Percentiles rank a stretch among this genome's conserved stretches.
Conservation (phyloP, 345 rosid species). For the Citrus hindsii region DNA sequence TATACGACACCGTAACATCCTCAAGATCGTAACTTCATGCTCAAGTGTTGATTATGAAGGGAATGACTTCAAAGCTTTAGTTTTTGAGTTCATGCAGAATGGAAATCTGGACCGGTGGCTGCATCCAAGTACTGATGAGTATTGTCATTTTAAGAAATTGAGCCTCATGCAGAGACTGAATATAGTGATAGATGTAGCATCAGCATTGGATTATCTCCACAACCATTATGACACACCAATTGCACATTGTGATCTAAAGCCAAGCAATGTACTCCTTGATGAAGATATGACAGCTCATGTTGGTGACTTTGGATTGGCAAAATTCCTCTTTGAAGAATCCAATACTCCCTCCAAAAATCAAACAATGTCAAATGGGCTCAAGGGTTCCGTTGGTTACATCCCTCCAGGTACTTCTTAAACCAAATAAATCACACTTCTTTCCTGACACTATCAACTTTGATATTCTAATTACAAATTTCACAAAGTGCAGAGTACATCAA, state of each 20-base stretch:
- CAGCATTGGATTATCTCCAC: constrained; percentile 34
- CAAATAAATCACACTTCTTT: background rate
- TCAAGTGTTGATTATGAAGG: constrained; percentile 25
- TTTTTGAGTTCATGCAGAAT: constrained; percentile 27
- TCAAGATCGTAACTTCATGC: constrained; percentile 16
- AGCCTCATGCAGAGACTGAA: constrained; percentile 23
- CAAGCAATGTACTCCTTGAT: constrained; percentile 33
- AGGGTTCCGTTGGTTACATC: constrained; percentile 31
- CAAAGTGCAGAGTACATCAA: constrained; percentile 22
- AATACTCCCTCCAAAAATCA: background rate
- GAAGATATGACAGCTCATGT: constrained; percentile 28
- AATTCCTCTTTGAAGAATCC: background rate
- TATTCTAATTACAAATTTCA: background rate
- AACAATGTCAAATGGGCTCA: constrained; percentile 19
- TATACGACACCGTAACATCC: constrained; percentile 23
- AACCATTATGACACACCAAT: constrained; percentile 23
- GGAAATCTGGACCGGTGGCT: constrained; percentile 26
- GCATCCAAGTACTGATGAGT: constrained; percentile 2
- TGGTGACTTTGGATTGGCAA: constrained; percentile 35
- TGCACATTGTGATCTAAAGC: constrained; percentile 36
- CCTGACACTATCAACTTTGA: background rate
- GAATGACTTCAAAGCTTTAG: constrained; percentile 24
- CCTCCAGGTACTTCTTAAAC: constrained; percentile 26
- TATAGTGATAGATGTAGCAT: constrained; percentile 30
- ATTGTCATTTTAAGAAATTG: background rate